These are phyloP conservation scores for Arthrobotrys conoides DNA, from an alignment of 2,329 filamentous ascomycete species.

Conservation along the genomic window DNA sequence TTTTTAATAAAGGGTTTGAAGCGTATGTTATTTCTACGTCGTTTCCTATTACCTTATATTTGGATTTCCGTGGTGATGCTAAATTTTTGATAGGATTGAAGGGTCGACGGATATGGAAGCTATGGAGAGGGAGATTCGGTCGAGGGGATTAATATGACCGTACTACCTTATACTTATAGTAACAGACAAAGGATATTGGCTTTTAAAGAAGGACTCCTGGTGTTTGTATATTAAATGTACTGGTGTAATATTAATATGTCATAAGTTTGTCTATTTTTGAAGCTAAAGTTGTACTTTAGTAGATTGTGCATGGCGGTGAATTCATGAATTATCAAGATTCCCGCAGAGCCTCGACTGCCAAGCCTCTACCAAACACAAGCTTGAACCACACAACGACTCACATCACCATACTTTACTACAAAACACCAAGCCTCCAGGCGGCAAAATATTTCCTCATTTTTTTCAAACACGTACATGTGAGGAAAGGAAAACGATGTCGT, in stretches of 20 bases:
- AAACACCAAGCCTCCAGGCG: constrained; percentile 4
- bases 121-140: constrained; percentile 64
- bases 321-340: background rate
- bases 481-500: constrained; percentile 35
- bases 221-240: background rate
- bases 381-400: constrained; percentile 28
- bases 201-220: too few species aligned
- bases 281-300: too few species aligned
- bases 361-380: constrained; percentile 35
- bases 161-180: too few species aligned
- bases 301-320: too few species aligned
- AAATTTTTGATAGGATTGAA: constrained; percentile 62
- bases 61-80: background rate
- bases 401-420: constrained; percentile 36
- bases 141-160: constrained; percentile 59
- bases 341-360: constrained; percentile 57
- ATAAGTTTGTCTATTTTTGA: too few species aligned
- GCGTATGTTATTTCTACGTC: too few species aligned
- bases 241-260: background rate
- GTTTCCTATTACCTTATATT: background rate
- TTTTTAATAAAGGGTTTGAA: constrained; percentile 65
- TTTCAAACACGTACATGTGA: background rate
- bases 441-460: too few species aligned
- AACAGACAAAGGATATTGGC: too few species aligned
- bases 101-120: constrained; percentile 64